phyloP scores from a whole-genome alignment of 1,284 basidiomycete genomes.

The Lentinus polychrous region DNA sequence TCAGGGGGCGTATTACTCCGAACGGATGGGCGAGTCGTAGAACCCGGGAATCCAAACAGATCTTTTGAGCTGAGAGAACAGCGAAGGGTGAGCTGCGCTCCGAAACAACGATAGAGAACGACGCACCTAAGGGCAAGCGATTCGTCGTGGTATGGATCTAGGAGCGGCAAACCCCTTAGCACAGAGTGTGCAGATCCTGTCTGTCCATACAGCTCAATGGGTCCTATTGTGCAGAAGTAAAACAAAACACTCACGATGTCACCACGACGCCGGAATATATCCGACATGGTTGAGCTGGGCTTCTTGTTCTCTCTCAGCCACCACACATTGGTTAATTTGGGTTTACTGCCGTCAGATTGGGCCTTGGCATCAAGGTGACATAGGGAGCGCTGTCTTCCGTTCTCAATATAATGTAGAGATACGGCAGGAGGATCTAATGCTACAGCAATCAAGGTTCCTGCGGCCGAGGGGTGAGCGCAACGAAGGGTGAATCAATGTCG shows the following conservation, averaged over 20 bases:
- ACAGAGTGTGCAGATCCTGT: slow-evolving; percentile 71
- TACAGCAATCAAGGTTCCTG: slow-evolving; percentile 70
- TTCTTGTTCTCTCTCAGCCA: slow-evolving; percentile 56
- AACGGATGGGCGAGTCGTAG: slow-evolving; percentile 39
- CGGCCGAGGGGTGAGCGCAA: slow-evolving; percentile 10
- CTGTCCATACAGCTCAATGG: slow-evolving; percentile 32
- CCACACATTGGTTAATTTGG: slow-evolving; percentile 49
- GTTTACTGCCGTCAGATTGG: slow-evolving; percentile 3
- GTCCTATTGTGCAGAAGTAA: background rate
- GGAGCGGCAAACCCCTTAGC: slow-evolving; percentile 57
- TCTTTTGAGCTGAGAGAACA: slow-evolving; percentile 50
- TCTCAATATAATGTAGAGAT: slow-evolving; percentile 68
- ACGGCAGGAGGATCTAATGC: slow-evolving; percentile 61
- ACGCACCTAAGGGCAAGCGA: slow-evolving; percentile 53
- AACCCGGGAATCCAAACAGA: slow-evolving; percentile 70
- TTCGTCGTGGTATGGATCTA: slow-evolving; percentile 63
- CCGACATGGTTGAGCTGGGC: slow-evolving; percentile 46
- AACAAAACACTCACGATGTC: slow-evolving; percentile 39
- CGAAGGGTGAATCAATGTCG: slow-evolving; percentile 3
- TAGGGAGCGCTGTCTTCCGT: slow-evolving; percentile 49
- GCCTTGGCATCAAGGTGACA: slow-evolving; percentile 28
- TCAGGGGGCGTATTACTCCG: slow-evolving; percentile 43
- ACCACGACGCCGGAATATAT: slow-evolving; percentile 64
- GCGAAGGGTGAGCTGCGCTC: too few species aligned
- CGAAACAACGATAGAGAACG: background rate